phyloP scores from a whole-genome alignment of 257 asterid genomes.

The Linderniella brevidens region DNA sequence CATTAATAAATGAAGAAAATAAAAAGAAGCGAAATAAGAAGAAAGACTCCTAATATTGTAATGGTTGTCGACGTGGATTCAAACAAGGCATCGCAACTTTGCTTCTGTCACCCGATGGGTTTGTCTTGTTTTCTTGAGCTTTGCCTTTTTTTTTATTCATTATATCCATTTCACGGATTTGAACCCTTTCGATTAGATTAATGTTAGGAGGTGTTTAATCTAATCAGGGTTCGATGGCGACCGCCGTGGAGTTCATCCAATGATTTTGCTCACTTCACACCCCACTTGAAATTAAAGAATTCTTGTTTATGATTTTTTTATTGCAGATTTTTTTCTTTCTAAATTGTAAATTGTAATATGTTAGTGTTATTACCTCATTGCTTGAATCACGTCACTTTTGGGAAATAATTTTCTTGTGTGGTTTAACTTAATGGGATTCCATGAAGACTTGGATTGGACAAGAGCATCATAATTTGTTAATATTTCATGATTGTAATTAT shows the following conservation, averaged over 20 bases:
- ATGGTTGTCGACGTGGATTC: conserved; percentile 60
- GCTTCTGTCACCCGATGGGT: conserved; percentile 35
- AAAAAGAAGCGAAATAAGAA: not conserved
- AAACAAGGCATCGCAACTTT: conserved; percentile 31
- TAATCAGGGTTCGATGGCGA: conserved; percentile 8
- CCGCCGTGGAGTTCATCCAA: conserved; percentile 21
- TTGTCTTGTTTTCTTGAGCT: conserved; percentile 11
- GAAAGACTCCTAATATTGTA: conserved; percentile 17
- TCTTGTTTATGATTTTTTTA: too few species aligned
- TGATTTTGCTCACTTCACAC: not conserved
- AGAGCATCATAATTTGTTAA: too few species aligned
- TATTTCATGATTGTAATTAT: too few species aligned
- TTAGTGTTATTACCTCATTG: too few species aligned
- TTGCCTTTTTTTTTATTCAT: conserved; percentile 10
- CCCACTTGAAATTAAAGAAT: too few species aligned
- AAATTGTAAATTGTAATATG: too few species aligned
- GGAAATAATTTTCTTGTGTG: too few species aligned
- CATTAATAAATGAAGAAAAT: not conserved
- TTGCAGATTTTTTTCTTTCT: too few species aligned
- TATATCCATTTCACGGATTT: conserved; percentile 24
- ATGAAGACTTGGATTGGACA: too few species aligned
- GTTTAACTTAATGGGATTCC: too few species aligned
- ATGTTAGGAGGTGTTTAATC: conserved; percentile 3
- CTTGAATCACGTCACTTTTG: too few species aligned
- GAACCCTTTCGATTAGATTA: conserved; percentile 19